These are phyloP conservation scores for Ilyonectria destructans DNA, from an alignment of 2,329 filamentous ascomycete species.

Conservation along the genomic window DNA sequence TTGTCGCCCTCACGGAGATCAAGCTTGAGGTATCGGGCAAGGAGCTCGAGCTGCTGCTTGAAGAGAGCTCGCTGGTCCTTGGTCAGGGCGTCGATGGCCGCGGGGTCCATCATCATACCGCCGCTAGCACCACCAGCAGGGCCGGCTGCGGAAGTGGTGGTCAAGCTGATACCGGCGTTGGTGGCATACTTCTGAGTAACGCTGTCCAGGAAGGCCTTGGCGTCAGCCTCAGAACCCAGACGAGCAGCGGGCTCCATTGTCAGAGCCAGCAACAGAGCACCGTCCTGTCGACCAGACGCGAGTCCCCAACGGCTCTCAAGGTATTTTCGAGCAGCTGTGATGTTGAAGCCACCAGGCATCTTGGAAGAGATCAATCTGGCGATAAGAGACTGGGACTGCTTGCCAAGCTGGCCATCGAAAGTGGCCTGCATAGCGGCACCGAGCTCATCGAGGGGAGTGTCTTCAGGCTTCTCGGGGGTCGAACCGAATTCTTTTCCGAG, in stretches of 20 bases:
- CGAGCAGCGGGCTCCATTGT: conserved; percentile 94
- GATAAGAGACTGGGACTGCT: conserved; percentile 94
- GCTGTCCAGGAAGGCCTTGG: conserved; percentile 92
- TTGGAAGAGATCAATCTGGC: conserved; percentile 97
- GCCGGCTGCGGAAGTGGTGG: conserved; percentile 82
- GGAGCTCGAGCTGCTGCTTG: conserved; percentile 97
- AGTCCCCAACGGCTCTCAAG: conserved; percentile 95
- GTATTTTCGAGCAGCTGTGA: conserved; percentile 95
- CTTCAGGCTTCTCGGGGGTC: conserved; percentile 98
- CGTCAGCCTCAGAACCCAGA: conserved; percentile 90
- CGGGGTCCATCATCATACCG: conserved; percentile 99
- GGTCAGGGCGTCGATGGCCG: conserved; percentile 95
- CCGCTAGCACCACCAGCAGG: conserved; percentile 79
- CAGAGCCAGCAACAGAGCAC: conserved; percentile 87
- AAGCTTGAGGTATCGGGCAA: conserved; percentile 96
- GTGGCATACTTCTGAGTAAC: conserved; percentile 91
- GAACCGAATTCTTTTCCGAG: conserved; percentile 98
- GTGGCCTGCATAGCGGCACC: conserved; percentile 96
- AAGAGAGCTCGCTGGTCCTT: conserved; percentile 97
- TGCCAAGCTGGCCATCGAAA: conserved; percentile 98
- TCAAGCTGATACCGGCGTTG: conserved; percentile 86
- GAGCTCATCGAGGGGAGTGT: conserved; percentile 95
- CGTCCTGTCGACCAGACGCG: conserved; percentile 89
- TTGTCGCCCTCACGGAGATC: conserved; percentile 98
- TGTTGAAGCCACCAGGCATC: conserved; percentile 99